A percentile compares a stretch with the other conserved stretches of the same genome.
Conservation (phyloP, 176 grass and related monocot genomes). For the Poa annua region DNA sequence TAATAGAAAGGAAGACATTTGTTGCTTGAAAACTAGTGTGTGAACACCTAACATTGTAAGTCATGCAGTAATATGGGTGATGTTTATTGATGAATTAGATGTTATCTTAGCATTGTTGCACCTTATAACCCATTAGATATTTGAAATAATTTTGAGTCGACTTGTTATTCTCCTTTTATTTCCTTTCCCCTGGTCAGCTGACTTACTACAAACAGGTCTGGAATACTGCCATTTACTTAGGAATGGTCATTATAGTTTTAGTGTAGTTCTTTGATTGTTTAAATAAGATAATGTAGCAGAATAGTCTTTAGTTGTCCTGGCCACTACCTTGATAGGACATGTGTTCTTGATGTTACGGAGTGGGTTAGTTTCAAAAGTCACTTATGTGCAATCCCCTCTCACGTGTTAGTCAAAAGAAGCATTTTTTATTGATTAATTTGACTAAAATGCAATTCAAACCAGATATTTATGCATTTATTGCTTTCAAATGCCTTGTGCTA, state of each 20-base stretch:
- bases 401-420: background rate
- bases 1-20: too few relatives aligned
- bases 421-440: background rate
- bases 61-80: background rate
- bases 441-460: slow-evolving; percentile 27
- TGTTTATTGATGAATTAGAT: slow-evolving; percentile 26
- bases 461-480: slow-evolving; percentile 34
- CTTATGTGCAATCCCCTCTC: slow-evolving; percentile 18
- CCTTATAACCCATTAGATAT: background rate
- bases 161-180: slow-evolving; percentile 24
- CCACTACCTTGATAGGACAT: slow-evolving; percentile 12
- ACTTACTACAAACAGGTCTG: slow-evolving; percentile 5
- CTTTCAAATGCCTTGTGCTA: slow-evolving; percentile 35
- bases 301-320: slow-evolving; percentile 2
- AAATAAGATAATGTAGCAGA: background rate
- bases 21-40: too few relatives aligned
- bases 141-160: slow-evolving; percentile 17
- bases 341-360: background rate
- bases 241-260: background rate
- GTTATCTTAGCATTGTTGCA: slow-evolving; percentile 5
- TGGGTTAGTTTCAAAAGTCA: background rate
- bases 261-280: slow-evolving; percentile 27
- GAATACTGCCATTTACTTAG: slow-evolving; percentile 1
- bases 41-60: too few relatives aligned
- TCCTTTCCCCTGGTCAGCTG: background rate